Evolutionary conservation across 1,284 basidiomycete species (phyloP).

Genomic region (Thelephora terrestris): DNA sequence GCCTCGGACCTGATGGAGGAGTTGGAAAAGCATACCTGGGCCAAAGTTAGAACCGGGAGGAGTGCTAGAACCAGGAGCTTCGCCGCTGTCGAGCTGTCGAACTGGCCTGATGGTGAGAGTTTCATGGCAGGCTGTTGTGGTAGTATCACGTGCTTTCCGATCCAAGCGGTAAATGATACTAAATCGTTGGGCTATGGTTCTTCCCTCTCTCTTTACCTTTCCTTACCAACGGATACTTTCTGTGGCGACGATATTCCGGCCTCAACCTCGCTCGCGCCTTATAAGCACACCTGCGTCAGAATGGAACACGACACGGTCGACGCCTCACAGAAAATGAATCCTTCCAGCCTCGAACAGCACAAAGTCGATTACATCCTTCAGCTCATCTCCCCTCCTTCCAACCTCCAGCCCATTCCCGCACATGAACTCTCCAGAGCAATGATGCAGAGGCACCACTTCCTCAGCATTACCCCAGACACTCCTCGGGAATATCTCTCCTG

Average conservation of each 20-base stretch:
- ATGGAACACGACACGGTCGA: not conserved
- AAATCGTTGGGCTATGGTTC: not conserved
- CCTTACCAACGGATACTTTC: too few species aligned
- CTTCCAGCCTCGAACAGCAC: slow-evolving; percentile 27
- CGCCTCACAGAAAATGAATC: slow-evolving; percentile 16
- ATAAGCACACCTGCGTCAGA: slow-evolving; percentile 1
- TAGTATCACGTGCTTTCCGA: not conserved
- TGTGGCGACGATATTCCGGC: not conserved
- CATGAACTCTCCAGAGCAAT: slow-evolving; percentile 52
- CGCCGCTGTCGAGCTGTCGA: too few species aligned
- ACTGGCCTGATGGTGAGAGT: too few species aligned
- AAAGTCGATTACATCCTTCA: slow-evolving; percentile 40
- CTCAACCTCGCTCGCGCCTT: slow-evolving; percentile 1
- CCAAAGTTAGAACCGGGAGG: too few species aligned
- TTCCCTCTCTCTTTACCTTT: too few species aligned
- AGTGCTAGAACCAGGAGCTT: too few species aligned
- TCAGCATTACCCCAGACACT: slow-evolving; percentile 40
- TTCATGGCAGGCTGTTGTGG: too few species aligned
- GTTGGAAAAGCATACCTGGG: too few species aligned
- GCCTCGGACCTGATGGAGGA: too few species aligned
- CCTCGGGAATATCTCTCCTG: slow-evolving; percentile 53
- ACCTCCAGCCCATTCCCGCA: slow-evolving; percentile 41
- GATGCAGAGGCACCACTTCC: slow-evolving; percentile 56
- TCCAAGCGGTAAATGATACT: too few species aligned
- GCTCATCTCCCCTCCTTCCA: slow-evolving; percentile 45